Percentiles rank a stretch among this genome's conserved stretches.
Conservation (phyloP, 768 basidiomycete genomes). For the Coprinellus aureogranulatus region DNA sequence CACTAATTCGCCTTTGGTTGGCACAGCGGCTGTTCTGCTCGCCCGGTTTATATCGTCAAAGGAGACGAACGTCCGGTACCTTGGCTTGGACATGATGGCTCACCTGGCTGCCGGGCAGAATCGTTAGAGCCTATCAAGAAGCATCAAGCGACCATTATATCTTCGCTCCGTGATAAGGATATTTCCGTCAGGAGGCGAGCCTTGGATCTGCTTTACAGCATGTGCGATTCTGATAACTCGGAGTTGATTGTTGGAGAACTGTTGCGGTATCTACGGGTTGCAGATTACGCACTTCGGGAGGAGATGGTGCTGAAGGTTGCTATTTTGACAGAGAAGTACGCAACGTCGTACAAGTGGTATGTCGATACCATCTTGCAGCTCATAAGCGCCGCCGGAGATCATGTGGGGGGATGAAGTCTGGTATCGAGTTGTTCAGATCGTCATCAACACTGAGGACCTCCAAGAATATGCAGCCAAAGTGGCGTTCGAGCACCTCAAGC, state of each 20-base stretch:
- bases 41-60: conserved; percentile 97
- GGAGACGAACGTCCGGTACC: conserved; percentile 97
- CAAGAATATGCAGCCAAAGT: conserved; percentile 95
- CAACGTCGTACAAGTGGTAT: conserved; percentile 97
- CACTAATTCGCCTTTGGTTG: conserved; percentile 83
- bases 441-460: conserved; percentile 96
- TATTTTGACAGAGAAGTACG: conserved; percentile 98
- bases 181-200: conserved; percentile 94
- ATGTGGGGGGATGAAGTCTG: conserved; percentile 99
- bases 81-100: conserved; percentile 97
- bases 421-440: conserved; percentile 98
- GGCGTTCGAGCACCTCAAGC: conserved; percentile 83
- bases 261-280: conserved; percentile 89
- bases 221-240: conserved; percentile 98
- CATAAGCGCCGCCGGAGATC: conserved; percentile 95
- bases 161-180: conserved; percentile 93
- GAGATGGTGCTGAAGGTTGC: conserved; percentile 99
- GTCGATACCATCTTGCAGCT: conserved; percentile 96
- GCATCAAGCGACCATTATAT: conserved; percentile 93
- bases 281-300: conserved; percentile 93
- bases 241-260: conserved; percentile 95
- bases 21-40: conserved; percentile 83
- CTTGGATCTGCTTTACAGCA: conserved; percentile 94
- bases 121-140: conserved; percentile 89
- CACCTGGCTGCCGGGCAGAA: conserved; percentile 94